Conservation (phyloP, 2,329 filamentous ascomycete genomes). For the Aureobasidium mangrovei region DNA sequence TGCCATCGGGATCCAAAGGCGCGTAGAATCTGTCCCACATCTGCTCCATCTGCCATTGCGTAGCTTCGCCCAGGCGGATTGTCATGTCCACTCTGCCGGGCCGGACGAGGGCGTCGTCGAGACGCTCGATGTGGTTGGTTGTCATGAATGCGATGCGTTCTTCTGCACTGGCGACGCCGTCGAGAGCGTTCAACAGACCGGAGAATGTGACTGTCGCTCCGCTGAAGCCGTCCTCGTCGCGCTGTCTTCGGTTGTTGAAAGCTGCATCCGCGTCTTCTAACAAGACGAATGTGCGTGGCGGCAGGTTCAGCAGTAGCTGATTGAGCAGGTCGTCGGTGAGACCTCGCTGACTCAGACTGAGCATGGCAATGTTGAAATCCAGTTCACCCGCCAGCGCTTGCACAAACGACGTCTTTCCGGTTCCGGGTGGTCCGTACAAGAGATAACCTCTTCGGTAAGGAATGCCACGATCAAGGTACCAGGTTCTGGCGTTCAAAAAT, state of each 20-base stretch:
- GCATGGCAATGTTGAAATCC: constrained; percentile 84
- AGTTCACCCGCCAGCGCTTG: constrained; percentile 88
- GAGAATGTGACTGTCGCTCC: constrained; percentile 92
- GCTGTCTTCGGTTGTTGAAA: constrained; percentile 70
- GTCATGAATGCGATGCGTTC: constrained; percentile 91
- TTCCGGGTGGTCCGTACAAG: constrained; percentile 80
- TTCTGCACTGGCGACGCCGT: constrained; percentile 90
- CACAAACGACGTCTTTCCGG: constrained; percentile 92
- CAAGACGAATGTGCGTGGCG: constrained; percentile 70
- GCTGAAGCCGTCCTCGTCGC: constrained; percentile 72
- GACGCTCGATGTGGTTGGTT: constrained; percentile 83
- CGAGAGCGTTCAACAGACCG: constrained; percentile 61
- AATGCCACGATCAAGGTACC: constrained; percentile 92
- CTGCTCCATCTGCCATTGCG: constrained; percentile 68
- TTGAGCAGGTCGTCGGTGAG: constrained; percentile 85
- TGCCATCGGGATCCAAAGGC: constrained; percentile 59
- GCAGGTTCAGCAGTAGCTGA: constrained; percentile 75
- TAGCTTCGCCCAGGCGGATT: constrained; percentile 79
- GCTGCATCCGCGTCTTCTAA: constrained; percentile 89
- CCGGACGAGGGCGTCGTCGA: constrained; percentile 81
- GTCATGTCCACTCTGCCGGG: constrained; percentile 93
- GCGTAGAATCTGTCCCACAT: constrained; percentile 97
- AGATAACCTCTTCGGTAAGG: constrained; percentile 86
- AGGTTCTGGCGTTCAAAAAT: constrained; percentile 68
- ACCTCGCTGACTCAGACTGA: constrained; percentile 83